A percentile compares a stretch with the other conserved stretches of the same genome.
Evolutionary conservation across 2,329 filamentous ascomycete genomes (phyloP).

Genomic region (Periconia sp.): DNA sequence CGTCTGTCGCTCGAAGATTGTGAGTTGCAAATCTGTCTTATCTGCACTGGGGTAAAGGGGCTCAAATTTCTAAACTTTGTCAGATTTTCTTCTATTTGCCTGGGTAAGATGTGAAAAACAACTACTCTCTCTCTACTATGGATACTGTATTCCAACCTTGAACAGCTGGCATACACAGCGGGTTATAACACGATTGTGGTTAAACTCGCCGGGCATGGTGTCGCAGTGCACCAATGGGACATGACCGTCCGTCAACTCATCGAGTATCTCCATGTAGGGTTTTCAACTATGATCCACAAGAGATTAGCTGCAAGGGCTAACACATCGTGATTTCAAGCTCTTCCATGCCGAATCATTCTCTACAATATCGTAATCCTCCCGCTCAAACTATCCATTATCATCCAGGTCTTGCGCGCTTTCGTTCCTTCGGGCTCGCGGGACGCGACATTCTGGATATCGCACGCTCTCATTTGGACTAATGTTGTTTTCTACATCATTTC

Average conservation of each 20-base stretch:
- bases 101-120: not conserved
- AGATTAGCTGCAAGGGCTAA: not conserved
- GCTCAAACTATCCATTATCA: conserved; percentile 8
- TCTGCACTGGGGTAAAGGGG: not conserved
- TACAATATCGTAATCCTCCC: not conserved
- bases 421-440: not conserved
- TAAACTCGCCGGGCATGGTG: not conserved
- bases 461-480: conserved; percentile 9
- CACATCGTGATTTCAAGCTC: not conserved
- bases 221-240: conserved; percentile 7
- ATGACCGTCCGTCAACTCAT: not conserved
- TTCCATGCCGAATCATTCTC: not conserved
- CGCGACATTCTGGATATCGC: conserved; percentile 5
- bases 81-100: not conserved
- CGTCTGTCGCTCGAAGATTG: not conserved
- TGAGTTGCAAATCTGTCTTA: not conserved
- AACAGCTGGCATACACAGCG: not conserved
- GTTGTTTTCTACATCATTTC: conserved; percentile 5
- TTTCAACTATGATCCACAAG: not conserved
- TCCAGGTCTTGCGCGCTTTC: conserved; percentile 10
- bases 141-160: not conserved
- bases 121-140: not conserved
- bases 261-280: conserved; percentile 2
- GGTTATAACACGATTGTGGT: not conserved
- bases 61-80: not conserved